Base-by-base conservation (phyloP, 306 rosid genomes). In the Prunus davidiana region DNA sequence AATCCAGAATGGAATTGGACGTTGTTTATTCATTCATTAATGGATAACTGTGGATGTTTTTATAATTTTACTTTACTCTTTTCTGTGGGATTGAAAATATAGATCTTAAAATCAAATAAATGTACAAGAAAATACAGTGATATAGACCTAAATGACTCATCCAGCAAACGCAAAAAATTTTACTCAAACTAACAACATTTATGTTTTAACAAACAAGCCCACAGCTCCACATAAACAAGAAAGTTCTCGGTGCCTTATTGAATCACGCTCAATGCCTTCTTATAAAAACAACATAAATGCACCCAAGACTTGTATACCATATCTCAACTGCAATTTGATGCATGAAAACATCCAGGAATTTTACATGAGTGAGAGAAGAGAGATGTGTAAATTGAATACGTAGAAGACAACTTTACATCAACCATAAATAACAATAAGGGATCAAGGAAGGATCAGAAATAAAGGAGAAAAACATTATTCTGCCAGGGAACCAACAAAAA, bases 1-100 rank as follows among this genome's bases (percentile, higher is more conserved):
- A 70, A 62, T 43, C 18, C 78, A 67, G 24, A 55, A 81, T 70
- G 63, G 22, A 52, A 76, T 10, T 18, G 62, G 74, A 57, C 73
- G 72, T 54, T 76, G 73, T 62, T 22, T 45, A 68, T 57, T 67
- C 57, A 63, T 11, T 15, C 61, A 80, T 66, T 46, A 20, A 28
- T 2, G 14, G 30, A 58, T 55, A 78, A 22, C 24, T 12, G 8
- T 20, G 50, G 64, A 54, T 32, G 51, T 5, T 20, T 13, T n/a
- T 50, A 16, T 9, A 11, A 38, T 9, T 12, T 25, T 30, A 11
- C 18, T 50, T 28, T 18, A n/a, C 4, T 20, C 19, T 28, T 14
- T 6, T 3, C 0, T 16, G 4, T 32, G 67, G 62, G 15, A 12
- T 22, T 24, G 19, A n/a, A 55, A 71, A 55, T 72, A 46, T 38